Conservation (phyloP, 805 yeast species). For the Cyberlindnera euphorbiiphila region DNA sequence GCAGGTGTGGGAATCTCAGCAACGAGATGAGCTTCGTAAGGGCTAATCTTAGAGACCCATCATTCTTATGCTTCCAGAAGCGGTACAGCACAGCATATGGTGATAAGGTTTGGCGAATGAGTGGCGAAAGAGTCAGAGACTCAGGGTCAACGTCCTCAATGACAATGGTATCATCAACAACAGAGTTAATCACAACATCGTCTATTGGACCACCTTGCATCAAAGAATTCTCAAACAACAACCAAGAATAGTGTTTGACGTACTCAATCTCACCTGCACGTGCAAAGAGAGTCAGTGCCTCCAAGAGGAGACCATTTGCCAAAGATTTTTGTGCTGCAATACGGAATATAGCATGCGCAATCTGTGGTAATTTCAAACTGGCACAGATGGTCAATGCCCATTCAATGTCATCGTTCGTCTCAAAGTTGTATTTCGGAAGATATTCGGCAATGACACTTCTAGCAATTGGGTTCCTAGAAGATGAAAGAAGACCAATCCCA, state of each 20-base stretch:
- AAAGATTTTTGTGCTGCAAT: constrained; percentile 28
- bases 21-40: constrained; percentile 35
- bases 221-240: constrained; percentile 57
- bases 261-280: constrained; percentile 55
- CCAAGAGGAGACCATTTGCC: constrained; percentile 36
- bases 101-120: constrained; percentile 62
- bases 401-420: constrained; percentile 72
- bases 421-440: constrained; percentile 56
- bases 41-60: constrained; percentile 28
- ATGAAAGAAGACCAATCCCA: constrained; percentile 60
- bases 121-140: constrained; percentile 41
- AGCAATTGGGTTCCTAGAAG: constrained; percentile 42
- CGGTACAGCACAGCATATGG: constrained; percentile 65
- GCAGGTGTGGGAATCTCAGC: constrained; percentile 50
- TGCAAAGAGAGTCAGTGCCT: constrained; percentile 60
- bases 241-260: constrained; percentile 51
- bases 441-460: constrained; percentile 48
- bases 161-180: constrained; percentile 37
- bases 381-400: constrained; percentile 77
- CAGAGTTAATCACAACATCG: constrained; percentile 53
- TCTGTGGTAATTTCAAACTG: constrained; percentile 53
- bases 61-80: constrained; percentile 36
- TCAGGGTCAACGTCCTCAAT: constrained; percentile 27
- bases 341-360: constrained; percentile 50
- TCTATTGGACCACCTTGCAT: constrained; percentile 48